Conservation (phyloP, 169 alveolate species). For the Plasmodium relictum region DNA sequence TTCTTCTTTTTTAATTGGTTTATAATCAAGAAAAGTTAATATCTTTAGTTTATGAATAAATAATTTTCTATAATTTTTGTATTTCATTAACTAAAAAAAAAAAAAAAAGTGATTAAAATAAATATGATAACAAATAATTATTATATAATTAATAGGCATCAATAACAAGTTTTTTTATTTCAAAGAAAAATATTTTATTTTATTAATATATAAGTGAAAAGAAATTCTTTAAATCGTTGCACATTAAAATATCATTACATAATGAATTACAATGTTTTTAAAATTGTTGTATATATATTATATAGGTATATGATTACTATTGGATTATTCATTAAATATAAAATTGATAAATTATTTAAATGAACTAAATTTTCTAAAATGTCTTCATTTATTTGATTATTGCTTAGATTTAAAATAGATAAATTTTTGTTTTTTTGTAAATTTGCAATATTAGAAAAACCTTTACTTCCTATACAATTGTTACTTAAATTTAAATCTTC, state of each 20-base stretch:
- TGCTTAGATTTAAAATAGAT: slow-evolving; percentile 42
- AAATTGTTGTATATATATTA: slow-evolving; percentile 6
- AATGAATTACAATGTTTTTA: too few species aligned
- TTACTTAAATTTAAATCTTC: slow-evolving; percentile 67
- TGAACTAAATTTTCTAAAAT: slow-evolving; percentile 22
- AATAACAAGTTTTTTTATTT: too few species aligned
- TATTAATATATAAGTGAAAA: too few species aligned
- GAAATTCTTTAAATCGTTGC: too few species aligned
- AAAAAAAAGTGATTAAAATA: too few species aligned
- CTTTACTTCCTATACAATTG: slow-evolving; percentile 67
- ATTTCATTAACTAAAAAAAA: slow-evolving; percentile 34
- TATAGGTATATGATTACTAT: slow-evolving; percentile 27
- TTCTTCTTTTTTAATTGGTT: slow-evolving; percentile 66
- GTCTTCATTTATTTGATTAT: slow-evolving; percentile 61
- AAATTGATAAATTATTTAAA: slow-evolving; percentile 18
- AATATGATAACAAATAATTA: too few species aligned
- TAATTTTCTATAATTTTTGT: slow-evolving; percentile 55
- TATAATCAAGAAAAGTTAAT: slow-evolving; percentile 62
- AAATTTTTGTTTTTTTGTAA: slow-evolving; percentile 31
- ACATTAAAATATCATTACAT: too few species aligned
- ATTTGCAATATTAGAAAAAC: slow-evolving; percentile 8
- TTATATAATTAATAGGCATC: too few species aligned
- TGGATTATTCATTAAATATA: slow-evolving; percentile 69
- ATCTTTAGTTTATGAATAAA: slow-evolving; percentile 40
- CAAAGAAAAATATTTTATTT: too few species aligned